Evolutionary conservation across 139 green algal genomes (phyloP).

Genomic region (Raphidocelis subcapitata): DNA sequence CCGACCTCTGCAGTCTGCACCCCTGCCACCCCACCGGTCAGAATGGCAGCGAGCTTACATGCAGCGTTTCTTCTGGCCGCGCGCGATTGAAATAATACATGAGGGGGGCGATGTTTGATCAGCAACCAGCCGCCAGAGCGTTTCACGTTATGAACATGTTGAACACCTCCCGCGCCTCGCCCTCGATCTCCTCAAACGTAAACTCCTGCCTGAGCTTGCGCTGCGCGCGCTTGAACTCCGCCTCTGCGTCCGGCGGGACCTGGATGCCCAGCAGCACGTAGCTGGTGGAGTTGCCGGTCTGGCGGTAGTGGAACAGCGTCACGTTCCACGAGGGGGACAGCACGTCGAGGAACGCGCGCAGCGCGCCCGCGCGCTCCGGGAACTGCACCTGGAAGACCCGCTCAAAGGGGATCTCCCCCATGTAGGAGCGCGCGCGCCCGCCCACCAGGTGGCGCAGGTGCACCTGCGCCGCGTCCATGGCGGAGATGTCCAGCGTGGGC

Average conservation of each 20-base stretch:
- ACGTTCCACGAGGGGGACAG: constrained; percentile 87
- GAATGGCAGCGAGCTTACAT: too few relatives aligned
- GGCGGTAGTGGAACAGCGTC: constrained; percentile 97
- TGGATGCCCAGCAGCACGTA: constrained; percentile 83
- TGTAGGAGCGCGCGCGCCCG: constrained; percentile 69
- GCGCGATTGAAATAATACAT: too few relatives aligned
- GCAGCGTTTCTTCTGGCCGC: too few relatives aligned
- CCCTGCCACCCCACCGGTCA: too few relatives aligned
- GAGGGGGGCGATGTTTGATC: too few relatives aligned
- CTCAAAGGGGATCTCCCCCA: constrained; percentile 70
- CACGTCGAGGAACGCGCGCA: constrained; percentile 78
- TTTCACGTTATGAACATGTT: constrained; percentile 84
- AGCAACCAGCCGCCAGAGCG: too few relatives aligned
- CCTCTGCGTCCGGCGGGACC: constrained; percentile 51
- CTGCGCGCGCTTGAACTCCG: constrained; percentile 30
- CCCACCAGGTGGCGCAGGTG: constrained; percentile 94
- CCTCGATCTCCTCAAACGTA: constrained; percentile 60
- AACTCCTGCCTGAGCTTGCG: constrained; percentile 55
- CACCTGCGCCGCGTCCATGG: constrained; percentile 62
- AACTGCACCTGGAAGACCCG: constrained; percentile 80
- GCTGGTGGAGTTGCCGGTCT: constrained; percentile 72
- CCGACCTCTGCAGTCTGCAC: too few relatives aligned
- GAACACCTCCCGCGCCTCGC: constrained; percentile 66
- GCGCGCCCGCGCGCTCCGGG: constrained; percentile 86
- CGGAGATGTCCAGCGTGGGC: constrained; percentile 73